Percentiles rank a stretch among this genome's conserved stretches.
Conservation (phyloP, 805 yeast species). For the Cyberlindnera sargentensis region DNA sequence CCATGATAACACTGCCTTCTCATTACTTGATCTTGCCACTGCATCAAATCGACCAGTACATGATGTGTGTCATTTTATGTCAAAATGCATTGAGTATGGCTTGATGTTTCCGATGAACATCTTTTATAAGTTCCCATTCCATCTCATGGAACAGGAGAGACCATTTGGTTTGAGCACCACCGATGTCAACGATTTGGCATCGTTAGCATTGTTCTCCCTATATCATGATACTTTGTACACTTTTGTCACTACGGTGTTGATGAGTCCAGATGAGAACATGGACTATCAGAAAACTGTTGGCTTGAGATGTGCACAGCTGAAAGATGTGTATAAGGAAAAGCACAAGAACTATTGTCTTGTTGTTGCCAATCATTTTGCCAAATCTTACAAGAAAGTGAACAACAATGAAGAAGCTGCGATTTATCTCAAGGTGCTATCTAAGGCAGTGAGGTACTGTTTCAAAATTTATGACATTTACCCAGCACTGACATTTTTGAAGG, state of each 20-base stretch:
- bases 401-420: conserved; percentile 28
- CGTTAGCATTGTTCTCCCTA: conserved; percentile 31
- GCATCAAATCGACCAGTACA: conserved; percentile 30
- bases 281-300: conserved; percentile 35
- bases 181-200: conserved; percentile 29
- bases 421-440: conserved; percentile 33
- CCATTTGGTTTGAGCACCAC: conserved; percentile 22
- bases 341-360: conserved; percentile 7
- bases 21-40: conserved; percentile 29
- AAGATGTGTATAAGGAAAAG: conserved; percentile 1
- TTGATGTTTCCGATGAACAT: conserved; percentile 33
- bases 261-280: conserved; percentile 22
- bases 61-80: conserved; percentile 28
- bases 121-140: conserved; percentile 42
- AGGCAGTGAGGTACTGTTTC: conserved; percentile 39
- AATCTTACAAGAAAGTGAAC: conserved; percentile 7
- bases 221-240: conserved; percentile 35
- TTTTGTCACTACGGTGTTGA: conserved; percentile 24
- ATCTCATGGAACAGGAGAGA: conserved; percentile 22
- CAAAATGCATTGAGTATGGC: conserved; percentile 27
- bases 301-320: conserved; percentile 25
- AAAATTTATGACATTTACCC: conserved; percentile 35
- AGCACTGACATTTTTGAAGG: conserved; percentile 33
- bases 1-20: conserved; percentile 29
- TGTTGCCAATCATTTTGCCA: conserved; percentile 15